A percentile compares a stretch with the other conserved stretches of the same genome.
phyloP scores from a whole-genome alignment of 352 stramenopile genomes.

The Pythium scleroteichum region DNA sequence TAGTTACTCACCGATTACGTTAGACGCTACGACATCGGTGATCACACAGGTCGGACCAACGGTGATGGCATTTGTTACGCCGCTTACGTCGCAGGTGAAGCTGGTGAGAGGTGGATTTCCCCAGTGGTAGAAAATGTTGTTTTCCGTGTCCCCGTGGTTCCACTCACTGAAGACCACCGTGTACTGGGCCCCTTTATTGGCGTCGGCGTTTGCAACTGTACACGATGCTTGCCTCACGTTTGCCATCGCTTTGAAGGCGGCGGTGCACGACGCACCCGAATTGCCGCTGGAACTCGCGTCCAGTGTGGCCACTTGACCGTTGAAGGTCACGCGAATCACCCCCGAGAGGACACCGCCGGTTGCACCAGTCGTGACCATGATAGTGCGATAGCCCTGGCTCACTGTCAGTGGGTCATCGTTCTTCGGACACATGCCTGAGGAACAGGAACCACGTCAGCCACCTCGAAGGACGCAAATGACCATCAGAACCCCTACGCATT shows the following conservation, averaged over 20 bases:
- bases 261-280: slow-evolving; percentile 33
- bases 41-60: slow-evolving; percentile 57
- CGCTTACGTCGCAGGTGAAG: slow-evolving; percentile 78
- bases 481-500: slow-evolving; percentile 39
- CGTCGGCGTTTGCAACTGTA: slow-evolving; percentile 34
- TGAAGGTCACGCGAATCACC: slow-evolving; percentile 46
- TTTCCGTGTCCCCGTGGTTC: slow-evolving; percentile 60
- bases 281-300: slow-evolving; percentile 39
- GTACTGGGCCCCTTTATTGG: slow-evolving; percentile 56
- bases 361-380: slow-evolving; percentile 52
- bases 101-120: slow-evolving; percentile 70
- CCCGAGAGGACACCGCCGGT: slow-evolving; percentile 33
- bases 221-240: slow-evolving; percentile 49
- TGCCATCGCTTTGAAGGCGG: slow-evolving; percentile 43
- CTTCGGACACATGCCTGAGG: slow-evolving; percentile 80
- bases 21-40: slow-evolving; percentile 48
- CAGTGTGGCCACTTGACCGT: slow-evolving; percentile 46
- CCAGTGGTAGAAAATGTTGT: slow-evolving; percentile 80
- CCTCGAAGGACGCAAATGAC: no score
- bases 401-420: slow-evolving; percentile 85
- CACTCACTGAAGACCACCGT: slow-evolving; percentile 72
- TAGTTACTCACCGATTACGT: slow-evolving; percentile 50
- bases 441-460: not conserved
- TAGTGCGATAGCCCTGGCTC: slow-evolving; percentile 57
- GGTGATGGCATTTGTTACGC: slow-evolving; percentile 42